Evolutionary conservation across 2,329 filamentous ascomycete genomes (phyloP), one percentile per base, ranked within the genome.

Genomic region (Alternaria rosae): DNA sequence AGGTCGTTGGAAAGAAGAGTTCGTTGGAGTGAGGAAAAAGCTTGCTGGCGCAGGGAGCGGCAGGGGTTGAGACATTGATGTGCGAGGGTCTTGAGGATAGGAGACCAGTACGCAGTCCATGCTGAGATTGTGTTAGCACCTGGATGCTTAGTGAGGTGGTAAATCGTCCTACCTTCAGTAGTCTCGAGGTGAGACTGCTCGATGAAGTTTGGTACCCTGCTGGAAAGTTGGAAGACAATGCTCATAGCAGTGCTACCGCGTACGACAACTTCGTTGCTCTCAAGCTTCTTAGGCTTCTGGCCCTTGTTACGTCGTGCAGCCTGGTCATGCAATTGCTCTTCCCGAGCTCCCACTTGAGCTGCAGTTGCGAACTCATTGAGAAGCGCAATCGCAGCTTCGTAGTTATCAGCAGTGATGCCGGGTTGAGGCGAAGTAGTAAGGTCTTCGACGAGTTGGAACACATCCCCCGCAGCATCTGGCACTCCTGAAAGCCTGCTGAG

Each of bases 71-170:
- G 92, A 80, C 94, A 97, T 80, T 99, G 95, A 5, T 88, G 89
- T 4, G 92, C 95, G 17, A 99, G 83, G 6, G 93, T 92, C 70
- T 93, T 89, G 80, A 99, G 95, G 25, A 99, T 93, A 2, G 94
- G 95, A 13, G 94, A 90, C 95, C 95, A 99, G 78, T 99, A 99
- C 9, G 95, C 93, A 53, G 93, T 93, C 95, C 95, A 99, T 13
- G 95, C 95, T 92, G 47, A 15, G 4, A 15, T 4, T 3, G 13
- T 28, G 28, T 64, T 38, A 64, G 25, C 10, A 21, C n/a, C 15
- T 9, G 9, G 12, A 44, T 17, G n/a, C 3, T 6, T 20, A 9
- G 5, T 10, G n/a, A 8, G 3, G 28, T 4, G 17, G 11, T n/a
- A 7, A 41, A 12, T 30, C 2, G 38, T 45, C 83, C 64, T 80